These are phyloP conservation scores for Camelina hispida DNA, from an alignment of 345 rosid species.

Conservation along the genomic window DNA sequence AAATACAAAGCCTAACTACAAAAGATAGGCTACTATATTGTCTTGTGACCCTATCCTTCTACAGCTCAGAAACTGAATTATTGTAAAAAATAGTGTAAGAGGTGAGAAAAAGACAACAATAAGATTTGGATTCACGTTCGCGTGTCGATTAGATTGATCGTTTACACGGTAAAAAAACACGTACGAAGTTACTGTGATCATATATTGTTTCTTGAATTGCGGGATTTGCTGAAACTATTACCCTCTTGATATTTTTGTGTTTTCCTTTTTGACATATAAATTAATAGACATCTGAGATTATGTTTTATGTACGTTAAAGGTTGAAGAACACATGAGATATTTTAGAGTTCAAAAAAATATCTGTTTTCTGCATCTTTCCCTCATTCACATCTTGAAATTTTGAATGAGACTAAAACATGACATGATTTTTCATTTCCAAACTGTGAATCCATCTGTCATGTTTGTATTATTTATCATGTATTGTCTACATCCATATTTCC, in stretches of 20 bases:
- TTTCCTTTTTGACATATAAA: not conserved
- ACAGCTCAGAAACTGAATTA: slow-evolving; percentile 37
- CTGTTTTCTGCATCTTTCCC: slow-evolving; percentile 1
- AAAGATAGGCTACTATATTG: slow-evolving; percentile 20
- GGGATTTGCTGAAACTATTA: not conserved
- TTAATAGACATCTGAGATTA: not conserved
- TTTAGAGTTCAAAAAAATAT: not conserved
- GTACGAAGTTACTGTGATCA: not conserved
- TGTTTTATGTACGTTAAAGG: not conserved
- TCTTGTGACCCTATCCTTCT: slow-evolving; percentile 40
- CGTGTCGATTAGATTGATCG: slow-evolving; percentile 35
- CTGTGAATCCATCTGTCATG: slow-evolving; percentile 1
- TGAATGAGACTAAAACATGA: slow-evolving; percentile 12
- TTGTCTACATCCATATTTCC: slow-evolving; percentile 13
- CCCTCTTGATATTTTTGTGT: not conserved
- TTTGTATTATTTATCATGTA: not conserved
- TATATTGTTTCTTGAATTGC: slow-evolving; percentile 8
- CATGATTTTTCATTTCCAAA: slow-evolving; percentile 33
- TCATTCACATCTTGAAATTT: not conserved
- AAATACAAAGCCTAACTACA: slow-evolving; percentile 37
- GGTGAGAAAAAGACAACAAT: slow-evolving; percentile 28
- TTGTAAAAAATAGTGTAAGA: slow-evolving; percentile 37
- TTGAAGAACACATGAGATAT: not conserved
- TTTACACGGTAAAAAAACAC: not conserved
- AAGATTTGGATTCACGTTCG: slow-evolving; percentile 35